Base-by-base conservation (phyloP, 805 yeast genomes). In the Yarrowia sp. region DNA sequence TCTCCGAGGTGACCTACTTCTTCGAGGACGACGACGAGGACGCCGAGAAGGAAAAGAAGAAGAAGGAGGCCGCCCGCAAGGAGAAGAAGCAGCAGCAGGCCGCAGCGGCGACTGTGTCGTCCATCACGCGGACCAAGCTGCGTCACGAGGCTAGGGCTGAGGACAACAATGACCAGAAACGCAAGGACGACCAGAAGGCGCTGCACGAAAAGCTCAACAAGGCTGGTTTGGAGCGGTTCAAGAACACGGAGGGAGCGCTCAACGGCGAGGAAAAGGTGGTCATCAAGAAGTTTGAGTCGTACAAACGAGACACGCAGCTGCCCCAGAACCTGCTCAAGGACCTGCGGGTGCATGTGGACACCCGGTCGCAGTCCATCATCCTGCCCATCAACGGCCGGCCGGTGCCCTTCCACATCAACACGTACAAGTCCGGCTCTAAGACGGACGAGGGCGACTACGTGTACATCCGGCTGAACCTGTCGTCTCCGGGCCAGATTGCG, bases 381-480 rank as follows among this genome's bases (percentile, higher is more conserved):
- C 81, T 94, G 70, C 99, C 99, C 65, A 89, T 94, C 70, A 86
- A 89, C 75, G 99, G 99, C 71, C 85, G 98, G 75, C 98, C 98
- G 1, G 98, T 95, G 66, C 99, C 99, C 32, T 94, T 95, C 83
- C 99, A 94, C 78, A 92, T 94, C 76, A 92, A 92, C 77, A 83
- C 98, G 4, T 93, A 90, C 81, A 94, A 93, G 75, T 93, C 91
- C 76, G 98, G 97, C 63, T 90, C 97, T 11, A 93, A 92, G 75
- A 91, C 89, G 72, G 99, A 95, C 75, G 98, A 95, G 82, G 98
- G 98, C 67, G 98, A 93, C 73, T 92, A 86, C 78, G 92, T 97
- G 0, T 93, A 91, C 76, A 77, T 94, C 75, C 87, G 99, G 78
- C 83, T 94, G 75, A 94, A 94, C 77, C 92, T 94, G 83, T 88